A percentile compares a stretch with the other conserved stretches of the same genome.
Evolutionary conservation across 257 asterid genomes (phyloP).

Genomic region (Petrea volubilis): DNA sequence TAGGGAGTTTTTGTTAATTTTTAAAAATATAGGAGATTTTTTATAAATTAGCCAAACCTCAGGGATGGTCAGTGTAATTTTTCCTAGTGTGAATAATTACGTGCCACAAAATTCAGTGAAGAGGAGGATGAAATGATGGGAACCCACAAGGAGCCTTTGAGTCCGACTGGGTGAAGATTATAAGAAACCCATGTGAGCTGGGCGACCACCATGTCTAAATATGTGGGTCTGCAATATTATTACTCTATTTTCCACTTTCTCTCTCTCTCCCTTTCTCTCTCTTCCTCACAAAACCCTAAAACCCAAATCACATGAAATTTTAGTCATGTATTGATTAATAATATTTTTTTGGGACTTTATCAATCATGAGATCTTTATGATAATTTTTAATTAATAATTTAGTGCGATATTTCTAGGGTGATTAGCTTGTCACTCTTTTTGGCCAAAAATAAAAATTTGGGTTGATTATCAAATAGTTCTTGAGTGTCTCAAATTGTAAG

Average conservation of each 20-base stretch:
- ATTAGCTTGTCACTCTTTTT: too few species aligned
- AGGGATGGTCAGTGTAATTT: too few species aligned
- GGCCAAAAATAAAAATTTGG: too few species aligned
- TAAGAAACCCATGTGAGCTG: conserved; percentile 57
- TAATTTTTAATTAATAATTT: too few species aligned
- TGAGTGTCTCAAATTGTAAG: too few species aligned
- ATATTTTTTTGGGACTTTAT: background rate
- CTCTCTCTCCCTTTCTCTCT: background rate
- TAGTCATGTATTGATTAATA: background rate
- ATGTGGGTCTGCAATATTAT: conserved; percentile 19
- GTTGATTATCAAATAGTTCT: too few species aligned
- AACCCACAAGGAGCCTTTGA: conserved; percentile 36
- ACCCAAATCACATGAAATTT: background rate
- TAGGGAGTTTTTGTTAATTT: too few species aligned
- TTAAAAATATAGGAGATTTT: too few species aligned
- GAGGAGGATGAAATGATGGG: too few species aligned
- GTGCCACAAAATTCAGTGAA: background rate
- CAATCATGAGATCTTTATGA: background rate
- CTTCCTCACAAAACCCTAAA: background rate
- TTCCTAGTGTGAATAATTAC: too few species aligned
- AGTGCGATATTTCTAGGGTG: too few species aligned
- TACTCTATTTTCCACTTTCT: background rate
- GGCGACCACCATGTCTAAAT: conserved; percentile 56
- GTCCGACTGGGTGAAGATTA: conserved; percentile 26
- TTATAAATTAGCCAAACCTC: too few species aligned